Evolutionary conservation across 768 basidiomycete species (phyloP), one percentile per base, ranked within the genome.

Genomic region (Russula compacta): DNA sequence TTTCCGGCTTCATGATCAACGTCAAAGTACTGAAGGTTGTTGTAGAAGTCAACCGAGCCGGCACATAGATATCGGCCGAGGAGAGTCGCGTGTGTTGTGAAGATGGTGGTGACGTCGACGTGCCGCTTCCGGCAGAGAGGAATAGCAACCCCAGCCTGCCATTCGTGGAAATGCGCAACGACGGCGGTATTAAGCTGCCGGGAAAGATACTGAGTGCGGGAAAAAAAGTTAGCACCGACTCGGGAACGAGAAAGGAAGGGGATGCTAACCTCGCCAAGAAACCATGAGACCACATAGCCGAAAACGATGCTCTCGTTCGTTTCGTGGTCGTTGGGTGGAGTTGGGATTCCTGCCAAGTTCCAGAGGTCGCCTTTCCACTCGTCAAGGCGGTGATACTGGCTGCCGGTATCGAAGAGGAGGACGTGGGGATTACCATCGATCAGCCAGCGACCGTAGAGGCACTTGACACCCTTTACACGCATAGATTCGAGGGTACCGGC

Each of bases 1-100:
- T 98, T 98, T 44, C 97, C 97, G 0, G 97, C 97, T 75, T 99
- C 97, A 71, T 98, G 95, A 69, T 99, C 97, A 62, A 98, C 97
- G 67, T 99, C 97, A 72, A 99, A 99, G 79, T 98, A 98, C 73
- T 95, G 92, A 19, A 99, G 80, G 73, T 99, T 98, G 79, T 98
- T 99, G 82, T 99, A 99, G 69, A 99, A 99, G 68, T 99, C 97
- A 70, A 98, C 97, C 49, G 86, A 89, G 62, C 97, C 97, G 1
- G 97, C 97, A 68, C 97, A 99, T 66, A 99, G 87, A 73, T 99
- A 99, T 53, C 97, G 92, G 17, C 97, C 97, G 59, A 99, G 89
- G 40, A 99, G 86, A 9, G 97, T 99, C 10, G 97, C 97, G 72
- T 98, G 95, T 36, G 95, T 98, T 19, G 95, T 98, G 76, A 98